These are phyloP conservation scores for Starmerella tilneyi DNA, from an alignment of 805 yeast species.

Conservation along the genomic window DNA sequence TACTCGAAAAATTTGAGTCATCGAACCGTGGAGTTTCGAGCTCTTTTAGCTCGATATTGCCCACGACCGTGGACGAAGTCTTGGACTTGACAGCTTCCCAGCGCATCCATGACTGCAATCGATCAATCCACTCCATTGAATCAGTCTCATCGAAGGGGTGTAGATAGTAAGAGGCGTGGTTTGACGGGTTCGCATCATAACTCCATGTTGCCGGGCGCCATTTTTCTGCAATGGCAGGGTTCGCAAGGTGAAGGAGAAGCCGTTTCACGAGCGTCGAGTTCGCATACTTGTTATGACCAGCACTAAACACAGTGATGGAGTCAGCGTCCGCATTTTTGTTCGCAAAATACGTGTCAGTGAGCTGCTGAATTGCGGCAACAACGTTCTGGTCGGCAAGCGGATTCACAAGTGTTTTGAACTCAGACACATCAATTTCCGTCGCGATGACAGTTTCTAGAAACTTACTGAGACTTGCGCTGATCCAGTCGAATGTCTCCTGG, in stretches of 20 bases:
- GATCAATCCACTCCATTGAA: slow-evolving; percentile 27
- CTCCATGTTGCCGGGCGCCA: slow-evolving; percentile 16
- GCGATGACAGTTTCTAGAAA: slow-evolving; percentile 28
- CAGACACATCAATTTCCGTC: slow-evolving; percentile 31
- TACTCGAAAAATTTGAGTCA: neutral
- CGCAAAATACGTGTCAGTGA: slow-evolving; percentile 27
- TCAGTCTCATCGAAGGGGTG: slow-evolving; percentile 23
- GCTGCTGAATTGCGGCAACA: slow-evolving; percentile 26
- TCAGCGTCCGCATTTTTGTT: slow-evolving; percentile 11
- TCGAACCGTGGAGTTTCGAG: slow-evolving; percentile 7
- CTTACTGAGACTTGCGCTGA: slow-evolving; percentile 30
- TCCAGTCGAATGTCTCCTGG: slow-evolving; percentile 36
- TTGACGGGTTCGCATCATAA: slow-evolving; percentile 18
- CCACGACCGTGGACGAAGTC: neutral
- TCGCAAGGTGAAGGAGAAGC: slow-evolving; percentile 19
- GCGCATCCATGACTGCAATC: slow-evolving; percentile 24
- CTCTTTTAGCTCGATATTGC: neutral
- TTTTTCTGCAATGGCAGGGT: slow-evolving; percentile 4
- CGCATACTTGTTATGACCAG: slow-evolving; percentile 10
- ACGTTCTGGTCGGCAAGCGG: slow-evolving; percentile 15
- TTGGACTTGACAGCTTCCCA: slow-evolving; percentile 20
- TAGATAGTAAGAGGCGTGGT: slow-evolving; percentile 10
- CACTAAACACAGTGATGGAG: slow-evolving; percentile 17
- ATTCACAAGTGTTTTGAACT: slow-evolving; percentile 12
- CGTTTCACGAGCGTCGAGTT: slow-evolving; percentile 21